These are phyloP conservation scores for Tillandsia fasciculata DNA, from an alignment of 176 grass and related monocot species.

Conservation along the genomic window DNA sequence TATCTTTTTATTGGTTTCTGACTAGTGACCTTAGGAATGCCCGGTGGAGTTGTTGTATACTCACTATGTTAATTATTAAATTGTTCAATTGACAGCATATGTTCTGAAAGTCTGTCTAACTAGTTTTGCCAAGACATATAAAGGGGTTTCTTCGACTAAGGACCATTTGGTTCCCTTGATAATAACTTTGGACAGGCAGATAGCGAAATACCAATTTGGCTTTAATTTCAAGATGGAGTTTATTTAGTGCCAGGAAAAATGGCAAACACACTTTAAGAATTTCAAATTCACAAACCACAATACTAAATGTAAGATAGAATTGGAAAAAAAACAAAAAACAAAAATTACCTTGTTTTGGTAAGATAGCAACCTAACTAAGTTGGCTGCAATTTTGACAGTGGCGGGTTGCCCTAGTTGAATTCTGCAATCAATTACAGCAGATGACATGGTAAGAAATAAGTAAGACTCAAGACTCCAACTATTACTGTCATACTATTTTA, in stretches of 20 bases:
- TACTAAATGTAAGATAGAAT: background rate
- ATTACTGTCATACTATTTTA: background rate
- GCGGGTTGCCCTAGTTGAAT: conserved; percentile 91
- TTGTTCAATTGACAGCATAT: too few species aligned
- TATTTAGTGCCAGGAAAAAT: background rate
- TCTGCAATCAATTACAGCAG: conserved; percentile 23
- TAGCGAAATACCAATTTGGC: too few species aligned
- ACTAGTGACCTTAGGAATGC: too few species aligned
- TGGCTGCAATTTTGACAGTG: conserved; percentile 87
- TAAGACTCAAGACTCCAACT: background rate
- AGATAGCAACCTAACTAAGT: conserved; percentile 84
- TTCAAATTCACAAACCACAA: background rate
- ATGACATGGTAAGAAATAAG: background rate
- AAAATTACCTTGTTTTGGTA: conserved; percentile 88
- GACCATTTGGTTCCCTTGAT: too few species aligned
- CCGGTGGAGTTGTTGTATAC: too few species aligned
- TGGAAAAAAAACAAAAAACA: background rate
- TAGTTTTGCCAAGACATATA: too few species aligned
- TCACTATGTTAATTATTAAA: too few species aligned
- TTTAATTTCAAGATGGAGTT: too few species aligned
- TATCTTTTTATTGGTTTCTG: too few species aligned
- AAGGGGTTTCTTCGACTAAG: too few species aligned
- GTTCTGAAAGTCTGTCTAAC: too few species aligned
- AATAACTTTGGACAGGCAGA: background rate
- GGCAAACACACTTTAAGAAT: background rate